Conservation (phyloP, 2,329 filamentous ascomycete genomes). For the Lachnellula occidentalis region DNA sequence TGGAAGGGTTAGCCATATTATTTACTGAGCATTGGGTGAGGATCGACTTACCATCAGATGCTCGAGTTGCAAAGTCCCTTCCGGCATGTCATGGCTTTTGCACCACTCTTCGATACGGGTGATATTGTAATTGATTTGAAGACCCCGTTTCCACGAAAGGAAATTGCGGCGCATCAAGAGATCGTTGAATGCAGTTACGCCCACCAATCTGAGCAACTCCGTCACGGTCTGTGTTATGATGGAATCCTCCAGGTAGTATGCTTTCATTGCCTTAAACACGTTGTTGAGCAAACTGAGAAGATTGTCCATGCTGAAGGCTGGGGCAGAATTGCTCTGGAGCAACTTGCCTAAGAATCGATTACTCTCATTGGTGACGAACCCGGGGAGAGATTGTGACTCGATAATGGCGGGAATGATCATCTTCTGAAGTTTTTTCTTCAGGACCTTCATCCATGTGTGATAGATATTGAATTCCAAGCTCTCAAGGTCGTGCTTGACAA, state of each 20-base stretch:
- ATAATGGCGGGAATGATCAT: conserved; percentile 99
- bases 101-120: conserved; percentile 99
- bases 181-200: conserved; percentile 97
- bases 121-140: conserved; percentile 99
- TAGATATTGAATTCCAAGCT: conserved; percentile 99
- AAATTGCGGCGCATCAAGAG: conserved; percentile 97
- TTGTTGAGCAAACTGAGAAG: conserved; percentile 91
- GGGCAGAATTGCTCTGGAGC: conserved; percentile 79
- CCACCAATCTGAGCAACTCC: conserved; percentile 85
- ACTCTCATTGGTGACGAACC: conserved; percentile 97
- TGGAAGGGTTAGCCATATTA: conserved; percentile 29
- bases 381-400: conserved; percentile 94
- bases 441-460: conserved; percentile 99
- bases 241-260: conserved; percentile 91
- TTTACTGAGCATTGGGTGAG: not conserved
- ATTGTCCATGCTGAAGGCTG: conserved; percentile 99
- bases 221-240: conserved; percentile 96
- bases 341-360: conserved; percentile 98
- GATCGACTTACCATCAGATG: conserved; percentile 75
- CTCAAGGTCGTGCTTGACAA: conserved; percentile 98
- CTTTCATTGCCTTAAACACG: conserved; percentile 98
- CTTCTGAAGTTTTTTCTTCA: conserved; percentile 99
- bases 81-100: conserved; percentile 99
- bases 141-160: conserved; percentile 96
- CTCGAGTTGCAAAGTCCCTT: conserved; percentile 93